phyloP scores from a whole-genome alignment of 768 basidiomycete species.

The Boletus patriciae region DNA sequence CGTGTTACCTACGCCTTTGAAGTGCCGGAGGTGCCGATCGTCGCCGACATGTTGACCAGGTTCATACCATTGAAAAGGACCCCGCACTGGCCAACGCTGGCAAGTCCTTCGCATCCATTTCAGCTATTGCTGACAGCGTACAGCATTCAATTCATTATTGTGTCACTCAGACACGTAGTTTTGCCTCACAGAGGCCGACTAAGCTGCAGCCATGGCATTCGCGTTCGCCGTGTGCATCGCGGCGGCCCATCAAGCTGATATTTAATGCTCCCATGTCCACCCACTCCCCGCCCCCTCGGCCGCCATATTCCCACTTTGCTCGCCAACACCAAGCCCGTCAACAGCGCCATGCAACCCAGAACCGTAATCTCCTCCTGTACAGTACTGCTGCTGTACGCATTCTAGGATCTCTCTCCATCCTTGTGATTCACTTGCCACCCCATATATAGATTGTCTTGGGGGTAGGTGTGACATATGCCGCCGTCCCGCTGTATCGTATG shows the following conservation, averaged over 20 bases:
- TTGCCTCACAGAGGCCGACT: not conserved
- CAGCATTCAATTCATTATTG: not conserved
- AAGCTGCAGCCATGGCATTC: conserved; percentile 3
- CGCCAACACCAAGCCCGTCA: conserved; percentile 36
- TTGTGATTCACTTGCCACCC: conserved; percentile 1
- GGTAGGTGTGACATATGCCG: conserved; percentile 90
- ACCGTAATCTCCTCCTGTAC: conserved; percentile 81
- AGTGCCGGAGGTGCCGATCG: not conserved
- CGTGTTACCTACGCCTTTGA: conserved; percentile 8
- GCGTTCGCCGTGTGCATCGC: not conserved
- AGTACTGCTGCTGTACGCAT: conserved; percentile 72
- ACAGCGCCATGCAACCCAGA: conserved; percentile 53
- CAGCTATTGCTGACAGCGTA: not conserved
- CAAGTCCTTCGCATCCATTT: not conserved
- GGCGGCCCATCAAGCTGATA: not conserved
- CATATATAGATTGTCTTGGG: conserved; percentile 71
- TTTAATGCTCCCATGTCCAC: conserved; percentile 16
- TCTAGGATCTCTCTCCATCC: not conserved
- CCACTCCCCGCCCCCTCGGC: conserved; percentile 1
- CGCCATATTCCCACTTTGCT: not conserved
- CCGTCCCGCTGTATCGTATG: conserved; percentile 95
- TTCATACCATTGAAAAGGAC: not conserved
- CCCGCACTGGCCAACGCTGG: not conserved
- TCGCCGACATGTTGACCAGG: conserved; percentile 4
- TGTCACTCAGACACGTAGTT: not conserved